Evolutionary conservation across 1,139 yeast genomes (phyloP), one percentile per base, ranked within the genome.

Genomic region (Diutina mesorugosa): DNA sequence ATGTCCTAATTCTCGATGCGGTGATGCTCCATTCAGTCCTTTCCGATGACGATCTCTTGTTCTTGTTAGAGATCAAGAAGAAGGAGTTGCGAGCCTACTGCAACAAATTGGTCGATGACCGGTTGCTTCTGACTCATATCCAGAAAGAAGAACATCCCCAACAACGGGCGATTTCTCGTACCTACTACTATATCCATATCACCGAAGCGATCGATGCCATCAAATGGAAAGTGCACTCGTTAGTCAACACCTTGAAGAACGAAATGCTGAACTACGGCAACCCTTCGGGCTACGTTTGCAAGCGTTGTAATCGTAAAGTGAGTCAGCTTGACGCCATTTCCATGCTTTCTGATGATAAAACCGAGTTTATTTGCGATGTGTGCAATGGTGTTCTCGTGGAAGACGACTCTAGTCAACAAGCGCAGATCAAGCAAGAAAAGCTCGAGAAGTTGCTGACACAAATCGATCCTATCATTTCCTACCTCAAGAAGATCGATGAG

Each of bases 121-220:
- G 95, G 60, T 69, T 93, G 56, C 66, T 86, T 26, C 76, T 81
- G 26, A 73, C 76, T 41, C 91, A 87, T 62, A 76, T 84, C 45
- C 96, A 90, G 68, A 85, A 89, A 68, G 97, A 90, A 68, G 96
- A 87, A 59, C 88, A 85, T 54, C 78, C 80, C 45, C 87, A 83
- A 60, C 87, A 80, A 62, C 77, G 96, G 60, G 81, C 87, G 57
- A 72, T 72, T 51, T 80, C 88, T 26, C 78, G 91, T 65, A 87
- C 95, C 0, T 93, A 90, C 67, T 93, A 85, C 70, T 93, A 81
- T 67, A 85, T 93, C 58, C 97, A 90, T 65, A 84, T 82, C 66
- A 90, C 97, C 1, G 96, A 90, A 67, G 96, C 98, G 1, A 88
- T 95, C 54, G 99, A 93, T 71, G 84, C 97, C 16, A 84, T 93